phyloP scores from a whole-genome alignment of 345 rosid species.

The Trapa bicornis region DNA sequence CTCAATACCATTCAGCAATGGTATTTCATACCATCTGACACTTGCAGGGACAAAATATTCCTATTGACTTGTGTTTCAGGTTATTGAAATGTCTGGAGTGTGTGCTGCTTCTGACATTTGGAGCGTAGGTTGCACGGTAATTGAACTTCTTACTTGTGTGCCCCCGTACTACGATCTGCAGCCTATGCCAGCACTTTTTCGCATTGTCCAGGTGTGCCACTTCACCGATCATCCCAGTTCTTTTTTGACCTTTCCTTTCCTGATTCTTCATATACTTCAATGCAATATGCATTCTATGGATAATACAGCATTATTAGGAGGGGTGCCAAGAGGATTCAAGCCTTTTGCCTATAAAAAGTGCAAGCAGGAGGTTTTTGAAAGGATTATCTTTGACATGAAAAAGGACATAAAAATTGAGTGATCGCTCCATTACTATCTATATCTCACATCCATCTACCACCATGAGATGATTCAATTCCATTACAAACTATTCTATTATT shows the following conservation, averaged over 20 bases:
- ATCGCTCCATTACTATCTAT: too few relatives aligned
- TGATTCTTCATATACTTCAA: background rate
- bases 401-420: background rate
- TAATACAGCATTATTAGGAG: background rate
- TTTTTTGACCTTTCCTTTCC: background rate
- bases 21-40: background rate
- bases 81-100: constrained; percentile 98
- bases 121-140: constrained; percentile 99
- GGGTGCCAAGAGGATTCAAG: background rate
- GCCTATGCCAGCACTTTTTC: constrained; percentile 96
- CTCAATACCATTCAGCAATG: background rate
- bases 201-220: constrained; percentile 81
- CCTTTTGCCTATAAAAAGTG: background rate
- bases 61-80: constrained; percentile 41
- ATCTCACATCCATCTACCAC: background rate
- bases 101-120: constrained; percentile 99
- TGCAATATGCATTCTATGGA: background rate
- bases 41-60: constrained; percentile 5
- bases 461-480: background rate
- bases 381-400: background rate
- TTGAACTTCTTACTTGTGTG: constrained; percentile 89
- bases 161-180: constrained; percentile 98
- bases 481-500: background rate
- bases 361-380: background rate
- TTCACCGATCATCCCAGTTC: constrained; percentile 6